These are phyloP conservation scores for Isoetes taiwanensis DNA, from an alignment of 75 land plant species.

Conservation along the genomic window DNA sequence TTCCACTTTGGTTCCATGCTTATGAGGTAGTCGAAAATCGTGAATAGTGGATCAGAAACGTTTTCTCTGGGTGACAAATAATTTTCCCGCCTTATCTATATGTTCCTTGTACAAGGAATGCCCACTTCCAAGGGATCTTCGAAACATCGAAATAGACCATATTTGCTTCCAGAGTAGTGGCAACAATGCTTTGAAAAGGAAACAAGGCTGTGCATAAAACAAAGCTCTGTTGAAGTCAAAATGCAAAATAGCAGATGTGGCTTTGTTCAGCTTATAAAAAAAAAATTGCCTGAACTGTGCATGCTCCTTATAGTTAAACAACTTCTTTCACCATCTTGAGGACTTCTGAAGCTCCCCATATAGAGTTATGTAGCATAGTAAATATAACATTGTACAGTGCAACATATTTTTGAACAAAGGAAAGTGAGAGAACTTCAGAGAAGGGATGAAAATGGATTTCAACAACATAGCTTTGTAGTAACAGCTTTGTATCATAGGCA, in stretches of 20 bases:
- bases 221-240: slow-evolving; percentile 79
- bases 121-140: slow-evolving; percentile 80
- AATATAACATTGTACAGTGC: slow-evolving; percentile 67
- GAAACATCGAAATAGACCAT: slow-evolving; percentile 85
- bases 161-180: slow-evolving; percentile 61
- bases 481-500: no score
- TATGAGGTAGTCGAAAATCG: no score
- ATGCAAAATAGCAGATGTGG: slow-evolving; percentile 61
- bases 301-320: slow-evolving; percentile 31
- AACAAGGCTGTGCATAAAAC: slow-evolving; percentile 55
- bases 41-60: slow-evolving; percentile 40
- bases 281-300: slow-evolving; percentile 57
- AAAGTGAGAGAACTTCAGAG: slow-evolving; percentile 53
- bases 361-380: slow-evolving; percentile 53
- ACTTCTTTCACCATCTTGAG: slow-evolving; percentile 48
- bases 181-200: slow-evolving; percentile 52
- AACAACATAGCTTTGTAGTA: no score
- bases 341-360: slow-evolving; percentile 58
- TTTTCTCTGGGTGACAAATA: slow-evolving; percentile 76
- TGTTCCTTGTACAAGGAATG: slow-evolving; percentile 14
- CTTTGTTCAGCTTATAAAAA: slow-evolving; percentile 75
- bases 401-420: slow-evolving; percentile 90
- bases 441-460: slow-evolving; percentile 98
- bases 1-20: no score
- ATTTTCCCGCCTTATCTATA: slow-evolving; percentile 54